Evolutionary conservation across 306 rosid genomes (phyloP).

Genomic region (Begonia loranthoides): DNA sequence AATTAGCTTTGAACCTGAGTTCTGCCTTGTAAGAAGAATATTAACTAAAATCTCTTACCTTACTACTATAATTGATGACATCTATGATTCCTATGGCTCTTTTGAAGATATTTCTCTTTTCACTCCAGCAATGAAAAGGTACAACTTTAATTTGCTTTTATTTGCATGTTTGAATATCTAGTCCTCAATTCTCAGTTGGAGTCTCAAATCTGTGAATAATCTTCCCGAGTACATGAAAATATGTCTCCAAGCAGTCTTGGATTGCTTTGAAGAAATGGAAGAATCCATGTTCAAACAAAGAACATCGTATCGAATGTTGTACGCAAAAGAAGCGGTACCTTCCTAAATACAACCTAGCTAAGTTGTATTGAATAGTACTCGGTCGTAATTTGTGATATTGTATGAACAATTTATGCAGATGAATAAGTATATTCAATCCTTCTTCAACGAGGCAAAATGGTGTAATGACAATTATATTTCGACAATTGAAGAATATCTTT

Average conservation of each 20-base stretch:
- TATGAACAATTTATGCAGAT: constrained; percentile 1
- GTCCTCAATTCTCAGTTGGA: constrained; percentile 7
- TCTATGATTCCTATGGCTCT: constrained; percentile 16
- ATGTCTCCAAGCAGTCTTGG: constrained; percentile 1
- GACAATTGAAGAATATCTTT: constrained; percentile 16
- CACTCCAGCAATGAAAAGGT: constrained; percentile 6
- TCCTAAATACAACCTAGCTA: too few species aligned
- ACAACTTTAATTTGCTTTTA: not conserved
- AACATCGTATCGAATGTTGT: not conserved
- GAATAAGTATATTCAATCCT: not conserved
- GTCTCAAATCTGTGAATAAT: not conserved
- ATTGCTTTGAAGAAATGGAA: constrained; percentile 3
- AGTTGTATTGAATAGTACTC: too few species aligned
- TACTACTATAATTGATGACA: constrained; percentile 18
- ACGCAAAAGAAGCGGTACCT: too few species aligned
- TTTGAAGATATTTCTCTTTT: constrained; percentile 8
- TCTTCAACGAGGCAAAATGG: constrained; percentile 20
- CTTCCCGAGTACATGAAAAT: constrained; percentile 13
- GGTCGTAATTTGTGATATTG: too few species aligned
- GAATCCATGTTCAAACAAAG: not conserved
- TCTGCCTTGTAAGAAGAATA: constrained; percentile 13
- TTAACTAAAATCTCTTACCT: constrained; percentile 3
- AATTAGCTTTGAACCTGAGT: constrained; percentile 7
- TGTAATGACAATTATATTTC: constrained; percentile 2
- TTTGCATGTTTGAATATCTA: not conserved